Conservation (phyloP, 305 asterid species). For the Rubia peregrina region DNA sequence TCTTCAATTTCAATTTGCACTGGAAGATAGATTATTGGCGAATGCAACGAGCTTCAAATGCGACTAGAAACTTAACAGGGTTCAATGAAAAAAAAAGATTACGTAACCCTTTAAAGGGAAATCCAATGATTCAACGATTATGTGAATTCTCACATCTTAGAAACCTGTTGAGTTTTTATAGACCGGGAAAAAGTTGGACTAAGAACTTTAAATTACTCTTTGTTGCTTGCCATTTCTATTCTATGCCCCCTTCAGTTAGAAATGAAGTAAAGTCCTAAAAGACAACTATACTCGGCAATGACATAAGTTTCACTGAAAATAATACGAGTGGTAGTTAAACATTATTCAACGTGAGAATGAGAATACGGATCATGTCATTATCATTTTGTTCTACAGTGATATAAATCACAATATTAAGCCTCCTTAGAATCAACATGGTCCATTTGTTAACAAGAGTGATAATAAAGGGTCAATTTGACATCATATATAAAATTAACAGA, state of each 20-base stretch:
- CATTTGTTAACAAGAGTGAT: not conserved
- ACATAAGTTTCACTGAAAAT: not conserved
- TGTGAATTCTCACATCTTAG: not conserved
- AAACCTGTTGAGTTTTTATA: not conserved
- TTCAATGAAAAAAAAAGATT: not conserved
- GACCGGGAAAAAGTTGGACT: not conserved
- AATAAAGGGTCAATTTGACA: not conserved
- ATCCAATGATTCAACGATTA: not conserved
- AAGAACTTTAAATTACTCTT: not conserved
- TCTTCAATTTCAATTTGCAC: constrained; percentile 3
- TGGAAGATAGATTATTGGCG: not conserved
- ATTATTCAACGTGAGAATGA: no score
- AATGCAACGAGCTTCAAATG: not conserved
- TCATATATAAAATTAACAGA: not conserved
- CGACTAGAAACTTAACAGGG: not conserved
- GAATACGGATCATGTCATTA: not conserved
- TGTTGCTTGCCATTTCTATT: not conserved
- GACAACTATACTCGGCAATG: not conserved
- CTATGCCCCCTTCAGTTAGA: not conserved
- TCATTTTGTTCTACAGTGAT: not conserved
- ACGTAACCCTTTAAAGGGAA: not conserved
- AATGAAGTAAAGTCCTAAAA: not conserved
- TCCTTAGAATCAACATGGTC: not conserved
- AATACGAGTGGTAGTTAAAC: not conserved
- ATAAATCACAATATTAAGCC: not conserved